Base-by-base conservation (phyloP, 306 rosid species). In the Crataegus laevigata region DNA sequence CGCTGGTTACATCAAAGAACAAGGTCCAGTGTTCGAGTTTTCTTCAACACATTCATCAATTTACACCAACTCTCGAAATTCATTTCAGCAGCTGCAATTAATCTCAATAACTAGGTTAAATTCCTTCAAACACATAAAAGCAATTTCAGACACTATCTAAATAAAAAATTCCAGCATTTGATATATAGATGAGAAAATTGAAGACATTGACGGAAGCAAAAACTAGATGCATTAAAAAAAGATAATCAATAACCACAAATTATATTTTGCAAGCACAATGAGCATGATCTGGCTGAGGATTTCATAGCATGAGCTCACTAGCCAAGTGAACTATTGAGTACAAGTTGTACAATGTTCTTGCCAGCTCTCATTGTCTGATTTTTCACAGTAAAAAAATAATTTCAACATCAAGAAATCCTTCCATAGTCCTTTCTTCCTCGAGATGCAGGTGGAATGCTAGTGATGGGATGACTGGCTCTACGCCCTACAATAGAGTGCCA, bases 351-450 rank as follows among this genome's bases (percentile, higher is more conserved):
- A 30, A 42, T 43, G 60, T 61, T 72, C 77, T 66, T 79, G 79
- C 80, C 81, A 77, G 71, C 79, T 75, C 83, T 78, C 77, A 61
- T 74, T 80, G 25, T 57, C 78, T 60, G 80, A 80, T 75, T 82
- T 76, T 72, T 30, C 75, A 73, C 29, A 60, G 69, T 66, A 75
- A 74, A 68, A 19, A 21, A 13, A 25, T 78, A 82, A 57, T 73
- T 83, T 61, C 84, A 83, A 72, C 40, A 59, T 86, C 82, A 94
- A 85, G 76, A 78, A 76, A 94, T 90, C 84, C 98, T 86, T 79
- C 93, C 94, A 74, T 86, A 86, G 89, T 94, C 98, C 81, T 94
- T 94, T 81, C 96, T 87, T 78, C 87, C 81, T 9, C 94, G 93
- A 22, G 96, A 85, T 66, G 96, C 45, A n/a, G 98, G 91, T 7